Evolutionary conservation across 2,329 filamentous ascomycete species (phyloP), one percentile per base, ranked within the genome.

Genomic region (Pestalotiopsis sp.): DNA sequence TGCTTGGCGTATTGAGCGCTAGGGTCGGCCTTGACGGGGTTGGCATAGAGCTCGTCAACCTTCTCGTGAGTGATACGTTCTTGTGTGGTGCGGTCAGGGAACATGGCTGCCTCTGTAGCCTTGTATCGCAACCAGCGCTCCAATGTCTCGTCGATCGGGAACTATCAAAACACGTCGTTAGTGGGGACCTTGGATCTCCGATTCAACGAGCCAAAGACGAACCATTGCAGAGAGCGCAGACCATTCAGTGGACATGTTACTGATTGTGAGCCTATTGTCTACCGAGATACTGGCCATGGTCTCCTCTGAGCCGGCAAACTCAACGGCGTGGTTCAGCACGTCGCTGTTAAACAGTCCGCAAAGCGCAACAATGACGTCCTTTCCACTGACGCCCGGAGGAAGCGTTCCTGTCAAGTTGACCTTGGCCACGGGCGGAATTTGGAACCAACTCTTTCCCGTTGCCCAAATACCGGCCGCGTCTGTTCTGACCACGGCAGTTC

Each of bases 311-410:
- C 95, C 95, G 0, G 89, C 90, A 75, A 98, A 97, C 77, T 98
- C 95, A 70, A 98, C 91, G 4, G 90, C 90, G 77, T 97, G 94
- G 81, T 98, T 98, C 14, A 98, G 85, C 0, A 98, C 95, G 59
- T 97, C 93, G 73, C 94, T 92, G 80, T 93, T 92, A 83, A 98
- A 97, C 0, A 97, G 82, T 1, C 92, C 93, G 73, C 93, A 97
- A 1, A 98, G 86, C 0, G 94, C 93, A 31, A 98, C 88, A 72
- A 98, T 98, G 13, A 97, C 92, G 79, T 98, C 96, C 80, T 99
- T 98, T 38, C 94, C 95, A 0, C 92, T 94, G 1, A 97, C 94
- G 12, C 95, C 95, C 1, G 84, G 82, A 0, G 93, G 95, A 6
- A 97, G 83, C 0, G 88, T 80, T 6, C 94, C 95, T 0, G 87